Evolutionary conservation across 192 early-diverging fungal genomes (phyloP).

Genomic region (Cetraspora pellucida): DNA sequence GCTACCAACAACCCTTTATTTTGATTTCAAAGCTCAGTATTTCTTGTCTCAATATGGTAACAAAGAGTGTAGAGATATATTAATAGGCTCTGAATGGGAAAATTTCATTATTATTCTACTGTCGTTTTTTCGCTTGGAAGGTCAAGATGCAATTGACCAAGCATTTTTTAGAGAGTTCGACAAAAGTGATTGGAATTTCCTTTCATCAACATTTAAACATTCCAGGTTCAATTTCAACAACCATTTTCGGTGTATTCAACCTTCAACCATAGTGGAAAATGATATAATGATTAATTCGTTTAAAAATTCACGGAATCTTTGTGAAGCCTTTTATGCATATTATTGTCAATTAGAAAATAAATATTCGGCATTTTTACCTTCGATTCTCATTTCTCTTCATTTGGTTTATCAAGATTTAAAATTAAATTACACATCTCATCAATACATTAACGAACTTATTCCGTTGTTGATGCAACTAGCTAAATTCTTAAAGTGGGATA

Average conservation of each 20-base stretch:
- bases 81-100: slow-evolving; percentile 40
- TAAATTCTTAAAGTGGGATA: slow-evolving; percentile 34
- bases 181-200: slow-evolving; percentile 5
- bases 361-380: slow-evolving; percentile 36
- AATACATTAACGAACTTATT: slow-evolving; percentile 34
- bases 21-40: slow-evolving; percentile 41
- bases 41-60: slow-evolving; percentile 39
- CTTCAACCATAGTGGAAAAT: not conserved
- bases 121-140: slow-evolving; percentile 38
- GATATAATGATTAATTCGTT: not conserved
- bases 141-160: too few species aligned
- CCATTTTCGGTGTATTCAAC: not conserved
- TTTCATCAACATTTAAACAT: not conserved
- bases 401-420: slow-evolving; percentile 60
- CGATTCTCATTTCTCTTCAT: slow-evolving; percentile 51
- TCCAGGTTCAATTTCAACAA: slow-evolving; percentile 21
- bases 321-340: slow-evolving; percentile 32
- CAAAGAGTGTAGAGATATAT: not conserved
- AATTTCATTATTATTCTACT: slow-evolving; percentile 44
- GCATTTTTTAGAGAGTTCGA: not conserved
- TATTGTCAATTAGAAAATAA: slow-evolving; percentile 26
- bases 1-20: slow-evolving; percentile 37
- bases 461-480: slow-evolving; percentile 43
- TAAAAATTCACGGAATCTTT: slow-evolving; percentile 29
- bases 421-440: slow-evolving; percentile 40